phyloP scores from a whole-genome alignment of 208 protist genomes.

The Leishmania major region DNA sequence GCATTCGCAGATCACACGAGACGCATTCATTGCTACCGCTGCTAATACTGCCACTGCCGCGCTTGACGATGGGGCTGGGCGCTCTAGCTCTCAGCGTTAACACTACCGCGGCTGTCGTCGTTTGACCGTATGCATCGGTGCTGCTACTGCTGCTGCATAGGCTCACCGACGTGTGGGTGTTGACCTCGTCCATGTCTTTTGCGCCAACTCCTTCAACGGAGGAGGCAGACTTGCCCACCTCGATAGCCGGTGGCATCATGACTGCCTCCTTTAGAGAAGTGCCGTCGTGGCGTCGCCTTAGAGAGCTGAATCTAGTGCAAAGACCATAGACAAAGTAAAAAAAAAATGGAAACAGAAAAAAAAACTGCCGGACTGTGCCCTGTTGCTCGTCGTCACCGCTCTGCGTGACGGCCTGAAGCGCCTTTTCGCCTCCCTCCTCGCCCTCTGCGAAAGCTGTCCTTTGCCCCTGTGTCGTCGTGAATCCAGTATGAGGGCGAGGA shows the following conservation, averaged over 20 bases:
- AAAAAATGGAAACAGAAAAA: not conserved
- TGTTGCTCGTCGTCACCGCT: not conserved
- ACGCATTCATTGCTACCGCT: not conserved
- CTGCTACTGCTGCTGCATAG: conserved; percentile 33
- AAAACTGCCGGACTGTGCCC: not conserved
- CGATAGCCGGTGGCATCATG: not conserved
- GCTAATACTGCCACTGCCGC: not conserved
- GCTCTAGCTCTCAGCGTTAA: not conserved
- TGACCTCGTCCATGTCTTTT: conserved; percentile 28
- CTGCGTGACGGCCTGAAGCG: not conserved
- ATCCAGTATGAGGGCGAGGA: not conserved
- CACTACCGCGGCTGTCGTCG: not conserved
- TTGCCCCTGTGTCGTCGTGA: not conserved
- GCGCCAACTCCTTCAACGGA: not conserved
- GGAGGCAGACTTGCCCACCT: not conserved
- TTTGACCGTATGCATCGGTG: not conserved
- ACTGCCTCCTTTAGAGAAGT: not conserved
- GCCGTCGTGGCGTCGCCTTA: not conserved
- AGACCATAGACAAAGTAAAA: not conserved
- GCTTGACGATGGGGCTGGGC: not conserved
- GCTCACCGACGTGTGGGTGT: conserved; percentile 30
- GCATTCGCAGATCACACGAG: not conserved
- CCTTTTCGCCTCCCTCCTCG: not conserved
- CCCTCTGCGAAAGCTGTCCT: not conserved
- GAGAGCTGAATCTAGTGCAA: not conserved